phyloP scores from a whole-genome alignment of 352 stramenopile genomes.

The Stephanocyclus meneghinianus region DNA sequence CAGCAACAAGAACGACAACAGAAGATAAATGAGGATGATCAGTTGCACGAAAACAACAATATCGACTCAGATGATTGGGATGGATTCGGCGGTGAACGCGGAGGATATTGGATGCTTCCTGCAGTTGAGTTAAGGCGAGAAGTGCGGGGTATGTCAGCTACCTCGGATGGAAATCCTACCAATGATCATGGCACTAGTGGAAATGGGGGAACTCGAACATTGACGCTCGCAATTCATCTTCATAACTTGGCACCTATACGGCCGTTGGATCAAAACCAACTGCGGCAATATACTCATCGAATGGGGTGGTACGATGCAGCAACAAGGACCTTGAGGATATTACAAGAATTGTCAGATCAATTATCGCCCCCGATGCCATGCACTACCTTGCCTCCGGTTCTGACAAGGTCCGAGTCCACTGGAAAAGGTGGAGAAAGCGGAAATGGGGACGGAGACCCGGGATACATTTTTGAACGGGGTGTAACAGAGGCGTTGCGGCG shows the following conservation, averaged over 20 bases:
- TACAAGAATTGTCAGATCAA: slow-evolving; percentile 53
- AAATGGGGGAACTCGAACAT: slow-evolving; percentile 17
- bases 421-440: slow-evolving; percentile 25
- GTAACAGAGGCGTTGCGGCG: slow-evolving; percentile 60
- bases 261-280: neutral
- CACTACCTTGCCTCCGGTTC: slow-evolving; percentile 72
- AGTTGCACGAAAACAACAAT: neutral
- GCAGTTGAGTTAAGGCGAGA: slow-evolving; percentile 66
- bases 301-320: slow-evolving; percentile 41
- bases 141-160: slow-evolving; percentile 1
- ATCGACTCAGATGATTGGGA: slow-evolving; percentile 47
- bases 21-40: neutral
- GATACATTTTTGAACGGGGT: slow-evolving; percentile 61
- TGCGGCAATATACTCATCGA: slow-evolving; percentile 12
- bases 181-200: neutral
- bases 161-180: neutral
- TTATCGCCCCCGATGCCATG: slow-evolving; percentile 50
- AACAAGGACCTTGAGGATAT: slow-evolving; percentile 39
- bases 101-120: slow-evolving; percentile 75
- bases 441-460: slow-evolving; percentile 31
- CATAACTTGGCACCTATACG: slow-evolving; percentile 15
- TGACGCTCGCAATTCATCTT: slow-evolving; percentile 58
- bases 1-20: slow-evolving; percentile 4
- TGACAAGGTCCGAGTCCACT: slow-evolving; percentile 48
- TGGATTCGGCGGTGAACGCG: slow-evolving; percentile 59